Evolutionary conservation across 345 rosid species (phyloP).

Genomic region (Eutrema heterophyllum): DNA sequence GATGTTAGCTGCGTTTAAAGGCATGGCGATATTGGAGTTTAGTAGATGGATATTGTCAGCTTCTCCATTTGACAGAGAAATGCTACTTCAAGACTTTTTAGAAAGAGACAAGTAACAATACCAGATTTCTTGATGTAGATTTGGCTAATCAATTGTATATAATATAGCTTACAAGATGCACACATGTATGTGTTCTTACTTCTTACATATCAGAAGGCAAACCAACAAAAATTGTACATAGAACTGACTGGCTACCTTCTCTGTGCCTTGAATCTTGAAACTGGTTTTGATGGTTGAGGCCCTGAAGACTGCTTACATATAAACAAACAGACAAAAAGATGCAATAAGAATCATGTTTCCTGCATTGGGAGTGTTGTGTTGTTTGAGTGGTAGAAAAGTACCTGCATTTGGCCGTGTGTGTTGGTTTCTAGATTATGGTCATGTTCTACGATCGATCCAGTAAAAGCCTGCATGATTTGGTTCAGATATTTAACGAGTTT

Average conservation of each 20-base stretch:
- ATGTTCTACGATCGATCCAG: conserved; percentile 70
- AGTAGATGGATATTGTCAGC: conserved; percentile 74
- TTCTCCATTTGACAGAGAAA: conserved; percentile 44
- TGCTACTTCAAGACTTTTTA: conserved; percentile 42
- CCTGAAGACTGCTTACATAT: conserved; percentile 39
- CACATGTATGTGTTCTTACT: conserved; percentile 7
- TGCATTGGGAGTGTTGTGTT: not conserved
- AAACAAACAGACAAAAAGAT: conserved; percentile 1
- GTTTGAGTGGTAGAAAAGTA: conserved; percentile 16
- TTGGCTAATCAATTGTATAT: not conserved
- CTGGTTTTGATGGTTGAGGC: conserved; percentile 59
- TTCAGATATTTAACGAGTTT: not conserved
- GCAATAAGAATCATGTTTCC: not conserved
- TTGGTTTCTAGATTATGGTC: conserved; percentile 29
- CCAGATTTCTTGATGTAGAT: not conserved
- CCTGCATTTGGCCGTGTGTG: conserved; percentile 39
- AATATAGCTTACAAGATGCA: not conserved
- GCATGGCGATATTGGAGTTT: conserved; percentile 61
- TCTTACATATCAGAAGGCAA: conserved; percentile 4
- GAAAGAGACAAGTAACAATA: conserved; percentile 5
- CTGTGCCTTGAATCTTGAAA: conserved; percentile 80
- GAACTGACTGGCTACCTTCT: conserved; percentile 40
- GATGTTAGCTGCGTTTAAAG: conserved; percentile 56
- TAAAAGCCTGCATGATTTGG: conserved; percentile 54
- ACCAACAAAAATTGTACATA: conserved; percentile 1